Conservation (phyloP, 495 filamentous ascomycete species). For the Penicillium riverlandense region DNA sequence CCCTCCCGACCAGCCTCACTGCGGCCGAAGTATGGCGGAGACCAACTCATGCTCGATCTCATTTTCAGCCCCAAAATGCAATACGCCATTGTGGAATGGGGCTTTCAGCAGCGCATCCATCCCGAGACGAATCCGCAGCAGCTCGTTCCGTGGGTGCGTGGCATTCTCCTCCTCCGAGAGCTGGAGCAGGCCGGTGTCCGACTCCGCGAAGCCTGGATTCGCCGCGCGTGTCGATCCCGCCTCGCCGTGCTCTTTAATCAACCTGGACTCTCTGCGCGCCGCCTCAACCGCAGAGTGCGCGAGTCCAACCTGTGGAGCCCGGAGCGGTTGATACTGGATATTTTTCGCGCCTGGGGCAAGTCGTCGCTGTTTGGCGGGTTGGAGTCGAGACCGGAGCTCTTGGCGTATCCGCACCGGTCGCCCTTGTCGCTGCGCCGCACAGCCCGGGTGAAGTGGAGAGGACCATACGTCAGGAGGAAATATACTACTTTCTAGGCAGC, state of each 20-base stretch:
- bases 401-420: slow-evolving; percentile 21
- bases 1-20: neutral
- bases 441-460: neutral
- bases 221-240: slow-evolving; percentile 38
- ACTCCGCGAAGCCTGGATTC: slow-evolving; percentile 28
- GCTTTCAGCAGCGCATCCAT: slow-evolving; percentile 39
- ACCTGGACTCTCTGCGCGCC: slow-evolving; percentile 17
- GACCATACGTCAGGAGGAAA: no score
- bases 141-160: slow-evolving; percentile 39
- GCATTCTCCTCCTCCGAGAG: slow-evolving; percentile 43
- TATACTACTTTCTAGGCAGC: no score
- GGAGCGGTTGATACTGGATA: slow-evolving; percentile 22
- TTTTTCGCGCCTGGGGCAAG: slow-evolving; percentile 29
- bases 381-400: slow-evolving; percentile 6
- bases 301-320: slow-evolving; percentile 25
- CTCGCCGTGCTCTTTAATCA: slow-evolving; percentile 43
- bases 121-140: slow-evolving; percentile 5
- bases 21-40: neutral
- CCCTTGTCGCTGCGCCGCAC: slow-evolving; percentile 7
- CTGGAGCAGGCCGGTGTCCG: slow-evolving; percentile 38
- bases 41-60: slow-evolving; percentile 18
- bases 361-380: slow-evolving; percentile 17
- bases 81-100: slow-evolving; percentile 51
- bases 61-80: slow-evolving; percentile 43
- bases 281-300: slow-evolving; percentile 30